Base-by-base conservation (phyloP, 2,329 filamentous ascomycete species). In the Gnomoniopsis sp. region DNA sequence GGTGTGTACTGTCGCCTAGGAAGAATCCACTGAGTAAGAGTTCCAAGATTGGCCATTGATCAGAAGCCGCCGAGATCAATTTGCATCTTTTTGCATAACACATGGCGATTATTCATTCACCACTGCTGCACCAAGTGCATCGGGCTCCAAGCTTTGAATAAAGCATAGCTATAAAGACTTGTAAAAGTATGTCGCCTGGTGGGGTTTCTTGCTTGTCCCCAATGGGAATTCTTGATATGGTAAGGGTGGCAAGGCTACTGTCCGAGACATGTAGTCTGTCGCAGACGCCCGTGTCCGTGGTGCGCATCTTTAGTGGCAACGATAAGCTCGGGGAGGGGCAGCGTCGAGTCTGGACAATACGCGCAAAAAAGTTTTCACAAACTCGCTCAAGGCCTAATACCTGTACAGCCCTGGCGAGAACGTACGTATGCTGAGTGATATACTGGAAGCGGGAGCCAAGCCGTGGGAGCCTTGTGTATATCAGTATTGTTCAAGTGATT, bases 311-410 rank as follows among this genome's bases (percentile, higher is more conserved):
- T 78, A 96, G 90, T 65, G 95, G 93, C 53, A 80, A 82, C 61
- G 93, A 99, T 71, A 93, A 95, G 81, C 80, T 99, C 46, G 95
- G 93, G 57, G 93, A 99, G 77, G 95, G 88, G 82, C 87, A 21
- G 95, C 90, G 23, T 78, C 88, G 51, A 93, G 84, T 73, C 78
- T 98, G 58, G 81, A 91, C 65, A 84, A 91, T 67, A 93, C 90
- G 34, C 85, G 91, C 63, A 81, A 84, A 63, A 84, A 90, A 72
- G 95, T 95, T 21, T 86, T 90, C 41, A 93, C 96, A 68, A 88
- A 89, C 63, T 87, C 92, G 19, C 79, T 99, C 69, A 96, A 96
- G 80, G 82, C 88, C 6, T 99, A 95, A 95, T 99, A 99, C 74
- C 79, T 99, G 55, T 99, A 99, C 78, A 93, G 88, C 72, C 93